Evolutionary conservation across 139 green algal species (phyloP).

Genomic region (Chlamydomonas asymmetrica): DNA sequence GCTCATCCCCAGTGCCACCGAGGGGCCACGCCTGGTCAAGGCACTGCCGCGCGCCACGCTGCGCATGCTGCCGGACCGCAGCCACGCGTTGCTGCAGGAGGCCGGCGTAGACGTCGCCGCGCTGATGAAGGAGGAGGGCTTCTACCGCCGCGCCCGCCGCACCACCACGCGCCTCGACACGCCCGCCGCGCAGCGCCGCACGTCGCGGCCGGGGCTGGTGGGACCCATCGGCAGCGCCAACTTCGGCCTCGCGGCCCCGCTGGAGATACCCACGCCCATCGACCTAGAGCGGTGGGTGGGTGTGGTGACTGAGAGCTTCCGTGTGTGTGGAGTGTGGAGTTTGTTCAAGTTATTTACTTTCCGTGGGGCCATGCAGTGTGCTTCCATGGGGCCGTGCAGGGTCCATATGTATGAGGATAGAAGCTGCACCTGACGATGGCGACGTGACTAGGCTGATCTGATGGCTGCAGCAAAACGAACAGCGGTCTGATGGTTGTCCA

Average conservation of each 20-base stretch:
- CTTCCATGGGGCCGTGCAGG: too few relatives aligned
- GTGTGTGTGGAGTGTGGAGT: background rate
- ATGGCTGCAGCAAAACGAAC: too few relatives aligned
- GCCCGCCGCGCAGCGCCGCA: background rate
- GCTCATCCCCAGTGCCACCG: constrained; percentile 68
- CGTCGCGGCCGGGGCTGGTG: background rate
- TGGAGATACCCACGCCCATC: constrained; percentile 86
- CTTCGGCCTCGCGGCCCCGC: constrained; percentile 65
- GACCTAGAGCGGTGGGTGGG: too few relatives aligned
- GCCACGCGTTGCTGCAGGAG: constrained; percentile 86
- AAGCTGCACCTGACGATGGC: too few relatives aligned
- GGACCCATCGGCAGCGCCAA: constrained; percentile 18
- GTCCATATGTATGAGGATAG: too few relatives aligned
- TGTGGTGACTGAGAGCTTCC: background rate
- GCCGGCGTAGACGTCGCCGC: constrained; percentile 65
- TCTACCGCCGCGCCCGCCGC: constrained; percentile 57
- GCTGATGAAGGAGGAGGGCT: constrained; percentile 78
- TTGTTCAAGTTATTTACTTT: too few relatives aligned
- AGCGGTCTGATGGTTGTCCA: too few relatives aligned
- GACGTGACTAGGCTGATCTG: too few relatives aligned
- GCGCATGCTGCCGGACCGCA: constrained; percentile 39
- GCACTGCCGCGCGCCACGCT: constrained; percentile 51
- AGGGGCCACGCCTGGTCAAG: constrained; percentile 57
- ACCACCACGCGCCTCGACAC: constrained; percentile 3
- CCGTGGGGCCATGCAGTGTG: too few relatives aligned